Conservation (phyloP, 2,329 filamentous ascomycete genomes). For the Trichoderma koningii region DNA sequence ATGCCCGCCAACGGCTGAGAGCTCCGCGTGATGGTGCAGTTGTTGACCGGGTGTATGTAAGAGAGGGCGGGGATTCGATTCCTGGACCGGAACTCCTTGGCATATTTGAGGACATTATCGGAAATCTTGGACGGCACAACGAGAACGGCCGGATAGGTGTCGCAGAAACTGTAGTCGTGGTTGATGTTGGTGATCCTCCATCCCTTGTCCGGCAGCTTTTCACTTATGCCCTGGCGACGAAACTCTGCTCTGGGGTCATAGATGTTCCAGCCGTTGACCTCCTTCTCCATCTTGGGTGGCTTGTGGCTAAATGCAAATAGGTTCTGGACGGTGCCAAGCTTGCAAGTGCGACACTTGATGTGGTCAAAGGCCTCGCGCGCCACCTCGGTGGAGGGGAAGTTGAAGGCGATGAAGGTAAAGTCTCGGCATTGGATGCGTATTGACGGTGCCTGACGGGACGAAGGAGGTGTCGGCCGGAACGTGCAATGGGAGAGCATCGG, state of each 20-base stretch:
- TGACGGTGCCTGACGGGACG: slow-evolving; percentile 71
- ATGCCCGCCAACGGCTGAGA: slow-evolving; percentile 90
- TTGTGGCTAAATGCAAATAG: slow-evolving; percentile 88
- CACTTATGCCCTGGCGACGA: slow-evolving; percentile 80
- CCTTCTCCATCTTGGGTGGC: slow-evolving; percentile 70
- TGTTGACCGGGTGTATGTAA: slow-evolving; percentile 95
- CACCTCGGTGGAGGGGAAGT: slow-evolving; percentile 72
- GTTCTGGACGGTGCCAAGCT: slow-evolving; percentile 78
- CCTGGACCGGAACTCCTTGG: slow-evolving; percentile 83
- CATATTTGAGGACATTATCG: slow-evolving; percentile 96
- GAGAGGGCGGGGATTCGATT: slow-evolving; percentile 85
- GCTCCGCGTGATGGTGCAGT: slow-evolving; percentile 93
- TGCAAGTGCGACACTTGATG: slow-evolving; percentile 79
- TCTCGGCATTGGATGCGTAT: slow-evolving; percentile 89
- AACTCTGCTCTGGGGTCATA: slow-evolving; percentile 89
- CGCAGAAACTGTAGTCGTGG: slow-evolving; percentile 83
- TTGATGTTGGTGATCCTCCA: slow-evolving; percentile 95
- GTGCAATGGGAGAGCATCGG: slow-evolving; percentile 84
- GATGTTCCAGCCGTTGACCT: slow-evolving; percentile 76
- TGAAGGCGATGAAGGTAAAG: slow-evolving; percentile 91
- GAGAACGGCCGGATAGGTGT: slow-evolving; percentile 85
- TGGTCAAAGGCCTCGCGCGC: slow-evolving; percentile 87
- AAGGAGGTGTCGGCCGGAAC: slow-evolving; percentile 70
- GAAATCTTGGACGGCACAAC: slow-evolving; percentile 87
- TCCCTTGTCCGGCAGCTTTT: slow-evolving; percentile 72